A percentile compares a stretch with the other conserved stretches of the same genome.
phyloP scores from a whole-genome alignment of 805 yeast genomes.

The Scheffersomyces amazonensis region DNA sequence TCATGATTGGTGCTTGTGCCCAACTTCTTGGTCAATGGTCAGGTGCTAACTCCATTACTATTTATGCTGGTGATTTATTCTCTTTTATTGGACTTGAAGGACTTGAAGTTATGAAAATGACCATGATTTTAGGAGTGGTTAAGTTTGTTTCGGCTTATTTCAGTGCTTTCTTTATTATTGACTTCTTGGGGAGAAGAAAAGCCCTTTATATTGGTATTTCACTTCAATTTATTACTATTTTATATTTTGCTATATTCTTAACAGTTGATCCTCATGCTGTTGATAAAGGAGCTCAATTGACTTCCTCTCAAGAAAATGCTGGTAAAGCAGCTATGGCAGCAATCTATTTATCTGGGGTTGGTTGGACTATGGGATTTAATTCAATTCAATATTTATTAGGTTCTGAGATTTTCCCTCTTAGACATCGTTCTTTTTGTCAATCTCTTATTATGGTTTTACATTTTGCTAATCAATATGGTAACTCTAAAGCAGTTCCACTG shows the following conservation, averaged over 20 bases:
- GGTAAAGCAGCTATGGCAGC: constrained; percentile 50
- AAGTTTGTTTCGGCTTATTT: constrained; percentile 48
- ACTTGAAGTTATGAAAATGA: constrained; percentile 41
- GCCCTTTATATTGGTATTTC: constrained; percentile 48
- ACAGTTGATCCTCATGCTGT: constrained; percentile 44
- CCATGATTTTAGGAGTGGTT: constrained; percentile 53
- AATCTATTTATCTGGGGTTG: constrained; percentile 48
- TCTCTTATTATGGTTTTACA: constrained; percentile 54
- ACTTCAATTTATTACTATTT: constrained; percentile 39
- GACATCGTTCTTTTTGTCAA: constrained; percentile 48
- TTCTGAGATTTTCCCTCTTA: constrained; percentile 54
- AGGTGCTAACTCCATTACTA: constrained; percentile 56
- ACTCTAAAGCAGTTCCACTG: constrained; percentile 52
- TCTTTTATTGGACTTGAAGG: constrained; percentile 45
- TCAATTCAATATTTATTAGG: constrained; percentile 53
- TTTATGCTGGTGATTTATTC: constrained; percentile 54
- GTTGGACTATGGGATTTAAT: constrained; percentile 62
- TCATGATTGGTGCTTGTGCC: constrained; percentile 37
- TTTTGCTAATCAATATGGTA: constrained; percentile 56
- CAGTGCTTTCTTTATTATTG: constrained; percentile 53
- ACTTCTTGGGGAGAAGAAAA: constrained; percentile 49
- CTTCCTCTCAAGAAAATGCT: constrained; percentile 32
- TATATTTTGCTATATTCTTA: constrained; percentile 48
- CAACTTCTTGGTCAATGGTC: constrained; percentile 58
- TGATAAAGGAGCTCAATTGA: constrained; percentile 21